Evolutionary conservation across 305 asterid species (phyloP).

Genomic region (Rubia peregrina): DNA sequence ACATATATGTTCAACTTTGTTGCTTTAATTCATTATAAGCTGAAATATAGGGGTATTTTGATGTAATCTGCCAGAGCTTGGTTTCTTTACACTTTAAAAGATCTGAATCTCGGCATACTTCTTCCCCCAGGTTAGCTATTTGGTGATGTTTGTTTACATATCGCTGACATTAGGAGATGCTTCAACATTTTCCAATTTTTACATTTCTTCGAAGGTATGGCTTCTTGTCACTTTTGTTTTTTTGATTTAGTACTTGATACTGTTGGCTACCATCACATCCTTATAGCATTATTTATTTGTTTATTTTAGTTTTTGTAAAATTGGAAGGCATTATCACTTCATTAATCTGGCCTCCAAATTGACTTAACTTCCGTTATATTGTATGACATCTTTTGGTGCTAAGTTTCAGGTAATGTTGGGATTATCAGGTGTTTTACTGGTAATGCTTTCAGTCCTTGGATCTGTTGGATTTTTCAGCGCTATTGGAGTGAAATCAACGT

Average conservation of each 20-base stretch:
- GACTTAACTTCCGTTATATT: not conserved
- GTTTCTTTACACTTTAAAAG: not conserved
- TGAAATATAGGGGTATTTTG: not conserved
- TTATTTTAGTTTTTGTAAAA: not conserved
- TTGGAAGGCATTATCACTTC: not conserved
- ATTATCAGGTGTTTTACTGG: slow-evolving; percentile 88
- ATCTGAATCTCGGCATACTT: not conserved
- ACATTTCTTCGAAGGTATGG: slow-evolving; percentile 87
- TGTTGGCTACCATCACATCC: not conserved
- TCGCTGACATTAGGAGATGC: slow-evolving; percentile 92
- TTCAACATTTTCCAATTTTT: slow-evolving; percentile 60
- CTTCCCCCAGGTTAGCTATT: slow-evolving; percentile 85
- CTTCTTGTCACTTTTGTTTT: not conserved
- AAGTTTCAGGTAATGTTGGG: slow-evolving; percentile 79
- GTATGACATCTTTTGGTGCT: slow-evolving; percentile 6
- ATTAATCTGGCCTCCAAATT: not conserved
- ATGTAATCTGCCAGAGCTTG: slow-evolving; percentile 1
- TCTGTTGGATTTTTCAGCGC: slow-evolving; percentile 99
- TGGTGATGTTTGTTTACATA: slow-evolving; percentile 98
- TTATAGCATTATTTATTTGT: not conserved
- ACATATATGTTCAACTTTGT: not conserved
- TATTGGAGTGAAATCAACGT: slow-evolving; percentile 87
- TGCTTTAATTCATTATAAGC: not conserved
- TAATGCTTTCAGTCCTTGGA: slow-evolving; percentile 96
- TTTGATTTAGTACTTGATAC: not conserved